A percentile compares a stretch with the other conserved stretches of the same genome.
Evolutionary conservation across 352 stramenopile species (phyloP).

Genomic region (Pythium periplocum): DNA sequence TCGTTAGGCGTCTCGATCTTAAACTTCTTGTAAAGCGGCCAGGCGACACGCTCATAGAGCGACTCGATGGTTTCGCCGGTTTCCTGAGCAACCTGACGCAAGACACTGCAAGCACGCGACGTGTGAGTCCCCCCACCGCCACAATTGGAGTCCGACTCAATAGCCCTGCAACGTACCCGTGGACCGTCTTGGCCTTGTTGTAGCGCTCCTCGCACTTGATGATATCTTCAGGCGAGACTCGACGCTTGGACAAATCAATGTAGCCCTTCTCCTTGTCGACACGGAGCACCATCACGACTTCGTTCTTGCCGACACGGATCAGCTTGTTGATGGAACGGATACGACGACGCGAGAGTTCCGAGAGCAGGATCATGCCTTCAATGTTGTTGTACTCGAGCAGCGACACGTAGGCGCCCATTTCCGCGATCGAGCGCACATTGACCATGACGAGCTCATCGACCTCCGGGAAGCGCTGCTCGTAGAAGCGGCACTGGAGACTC

Average conservation of each 20-base stretch:
- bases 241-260: slow-evolving; percentile 99
- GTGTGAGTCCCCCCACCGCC: too few species aligned
- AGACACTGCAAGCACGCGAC: slow-evolving; percentile 56
- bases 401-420: slow-evolving; percentile 99
- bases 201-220: slow-evolving; percentile 98
- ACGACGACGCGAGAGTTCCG: slow-evolving; percentile 97
- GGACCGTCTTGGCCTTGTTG: slow-evolving; percentile 99
- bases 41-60: slow-evolving; percentile 91
- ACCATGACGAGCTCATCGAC: slow-evolving; percentile 98
- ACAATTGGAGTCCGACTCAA: too few species aligned
- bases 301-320: slow-evolving; percentile 99
- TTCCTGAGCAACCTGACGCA: slow-evolving; percentile 84
- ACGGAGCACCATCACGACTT: slow-evolving; percentile 99
- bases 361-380: slow-evolving; percentile 99
- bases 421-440: slow-evolving; percentile 95
- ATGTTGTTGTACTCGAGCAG: slow-evolving; percentile 99
- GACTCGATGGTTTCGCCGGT: slow-evolving; percentile 71
- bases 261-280: slow-evolving; percentile 99
- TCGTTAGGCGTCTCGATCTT: slow-evolving; percentile 79
- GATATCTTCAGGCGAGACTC: slow-evolving; percentile 99
- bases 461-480: slow-evolving; percentile 93
- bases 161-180: slow-evolving; percentile 78
- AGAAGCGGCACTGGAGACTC: slow-evolving; percentile 87
- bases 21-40: slow-evolving; percentile 98
- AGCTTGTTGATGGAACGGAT: slow-evolving; percentile 99